Evolutionary conservation across 2,329 filamentous ascomycete genomes (phyloP).

Genomic region (Nannizzia gypsea): DNA sequence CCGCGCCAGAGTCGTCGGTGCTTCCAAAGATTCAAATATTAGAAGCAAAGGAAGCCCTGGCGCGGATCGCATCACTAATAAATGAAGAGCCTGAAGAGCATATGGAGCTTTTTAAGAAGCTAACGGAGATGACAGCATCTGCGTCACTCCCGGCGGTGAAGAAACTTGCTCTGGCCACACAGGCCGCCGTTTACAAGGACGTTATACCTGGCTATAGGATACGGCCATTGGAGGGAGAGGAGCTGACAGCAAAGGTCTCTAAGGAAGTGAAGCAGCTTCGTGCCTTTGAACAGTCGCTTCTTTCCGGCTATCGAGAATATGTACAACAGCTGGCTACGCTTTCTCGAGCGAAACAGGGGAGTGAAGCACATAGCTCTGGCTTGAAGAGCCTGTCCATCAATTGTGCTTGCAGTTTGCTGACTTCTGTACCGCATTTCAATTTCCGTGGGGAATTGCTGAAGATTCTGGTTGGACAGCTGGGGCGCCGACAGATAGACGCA

Average conservation of each 20-base stretch:
- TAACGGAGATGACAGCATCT: constrained; percentile 62
- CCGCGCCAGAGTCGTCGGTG: constrained; percentile 45
- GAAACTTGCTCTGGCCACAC: constrained; percentile 76
- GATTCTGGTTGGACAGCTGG: constrained; percentile 75
- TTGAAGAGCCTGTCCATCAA: constrained; percentile 67
- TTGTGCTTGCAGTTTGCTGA: constrained; percentile 71
- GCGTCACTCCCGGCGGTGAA: constrained; percentile 57
- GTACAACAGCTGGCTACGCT: constrained; percentile 61
- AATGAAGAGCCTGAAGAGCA: constrained; percentile 94
- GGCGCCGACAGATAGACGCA: constrained; percentile 55
- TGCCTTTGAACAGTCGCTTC: constrained; percentile 74
- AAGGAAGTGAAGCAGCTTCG: constrained; percentile 80
- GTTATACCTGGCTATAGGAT: constrained; percentile 95
- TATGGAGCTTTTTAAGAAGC: constrained; percentile 60
- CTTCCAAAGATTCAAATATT: constrained; percentile 68
- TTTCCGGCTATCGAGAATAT: constrained; percentile 75
- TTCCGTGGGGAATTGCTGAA: constrained; percentile 79
- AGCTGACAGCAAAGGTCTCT: constrained; percentile 66
- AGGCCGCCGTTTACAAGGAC: constrained; percentile 86
- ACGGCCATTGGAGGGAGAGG: constrained; percentile 64
- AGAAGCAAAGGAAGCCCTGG: constrained; percentile 83
- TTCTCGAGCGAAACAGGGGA: constrained; percentile 45
- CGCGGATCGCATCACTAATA: constrained; percentile 64
- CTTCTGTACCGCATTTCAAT: constrained; percentile 89
- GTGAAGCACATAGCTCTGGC: constrained; percentile 25